Evolutionary conservation across 306 rosid species (phyloP), one percentile per base, ranked within the genome.

Genomic region (Aeschynomene evenia): DNA sequence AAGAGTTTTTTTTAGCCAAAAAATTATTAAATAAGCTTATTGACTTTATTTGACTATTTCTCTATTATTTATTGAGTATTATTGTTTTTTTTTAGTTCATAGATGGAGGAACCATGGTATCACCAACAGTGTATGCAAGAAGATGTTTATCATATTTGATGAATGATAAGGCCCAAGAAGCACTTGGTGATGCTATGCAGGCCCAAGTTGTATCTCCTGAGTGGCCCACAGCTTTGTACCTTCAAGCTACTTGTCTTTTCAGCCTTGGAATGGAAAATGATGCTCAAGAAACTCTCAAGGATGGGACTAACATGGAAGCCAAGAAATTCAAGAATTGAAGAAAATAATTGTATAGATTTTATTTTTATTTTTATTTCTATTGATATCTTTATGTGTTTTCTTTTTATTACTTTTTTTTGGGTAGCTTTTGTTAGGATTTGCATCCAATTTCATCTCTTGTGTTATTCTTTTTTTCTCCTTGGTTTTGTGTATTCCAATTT

Each of bases 21-120:
- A n/a, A n/a, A n/a, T n/a, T n/a, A n/a, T n/a, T n/a, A n/a, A n/a
- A n/a, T n/a, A n/a, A n/a, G n/a, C n/a, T n/a, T n/a, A n/a, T n/a
- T n/a, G n/a, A n/a, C n/a, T n/a, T n/a, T n/a, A n/a, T n/a, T n/a
- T n/a, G n/a, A n/a, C n/a, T n/a, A n/a, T n/a, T n/a, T n/a, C n/a
- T n/a, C n/a, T n/a, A n/a, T n/a, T n/a, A n/a, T n/a, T n/a, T n/a
- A n/a, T n/a, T n/a, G n/a, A n/a, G n/a, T n/a, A n/a, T n/a, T n/a
- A n/a, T n/a, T n/a, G n/a, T n/a, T n/a, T n/a, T n/a, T 58, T 10
- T 53, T 70, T 60, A 94, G 99, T 94, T 94, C 85, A 88, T 94
- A 9, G 96, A 90, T 34, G 89, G 96, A 22, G 99, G 99, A 65
- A 94, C 97, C 1, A 91, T 94, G 99, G 87, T 90, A 18, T 94